Percentiles rank a stretch among this genome's conserved stretches.
These are phyloP conservation scores for Vaccinium darrowii DNA, from an alignment of 148 eudicot species.

Conservation along the genomic window DNA sequence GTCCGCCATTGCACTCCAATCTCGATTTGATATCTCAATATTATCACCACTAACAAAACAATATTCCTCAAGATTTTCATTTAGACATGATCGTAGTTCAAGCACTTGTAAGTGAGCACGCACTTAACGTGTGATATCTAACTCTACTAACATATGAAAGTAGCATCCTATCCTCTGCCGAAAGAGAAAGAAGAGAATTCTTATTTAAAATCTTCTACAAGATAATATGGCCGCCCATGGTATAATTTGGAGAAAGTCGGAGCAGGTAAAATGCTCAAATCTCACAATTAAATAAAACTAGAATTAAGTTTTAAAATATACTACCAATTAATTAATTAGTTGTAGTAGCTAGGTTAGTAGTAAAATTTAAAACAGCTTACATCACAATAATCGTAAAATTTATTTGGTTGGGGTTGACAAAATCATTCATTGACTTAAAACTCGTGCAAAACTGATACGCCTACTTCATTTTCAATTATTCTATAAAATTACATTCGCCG, in stretches of 20 bases:
- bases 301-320: not conserved
- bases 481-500: not conserved
- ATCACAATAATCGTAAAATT: no score
- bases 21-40: not conserved
- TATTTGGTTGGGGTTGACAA: no score
- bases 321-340: not conserved
- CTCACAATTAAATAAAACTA: not conserved
- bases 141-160: no score
- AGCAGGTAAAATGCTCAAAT: not conserved
- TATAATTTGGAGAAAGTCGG: no score
- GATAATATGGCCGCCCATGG: no score
- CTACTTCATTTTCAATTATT: not conserved
- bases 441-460: not conserved
- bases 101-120: no score
- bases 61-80: not conserved
- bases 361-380: no score
- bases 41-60: not conserved
- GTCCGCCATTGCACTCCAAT: no score
- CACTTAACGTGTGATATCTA: no score
- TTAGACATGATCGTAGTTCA: not conserved
- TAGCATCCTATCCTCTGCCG: no score
- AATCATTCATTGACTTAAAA: no score
- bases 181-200: not conserved
- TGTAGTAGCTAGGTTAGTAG: not conserved
- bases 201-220: not conserved